Conservation (phyloP, 1,139 yeast species). For the Yamadazyma taylorii region DNA sequence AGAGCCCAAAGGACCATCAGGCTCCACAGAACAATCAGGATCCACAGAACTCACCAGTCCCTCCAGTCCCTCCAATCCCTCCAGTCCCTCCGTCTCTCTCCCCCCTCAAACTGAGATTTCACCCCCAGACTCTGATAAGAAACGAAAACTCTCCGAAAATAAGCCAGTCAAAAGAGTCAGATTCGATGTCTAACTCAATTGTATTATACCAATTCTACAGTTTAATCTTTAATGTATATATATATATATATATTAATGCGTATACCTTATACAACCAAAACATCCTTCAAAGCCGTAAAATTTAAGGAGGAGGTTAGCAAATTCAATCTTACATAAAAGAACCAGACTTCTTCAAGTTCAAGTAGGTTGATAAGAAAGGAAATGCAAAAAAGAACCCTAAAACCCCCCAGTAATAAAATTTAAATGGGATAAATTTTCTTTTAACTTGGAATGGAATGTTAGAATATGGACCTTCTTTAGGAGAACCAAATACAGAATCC, state of each 20-base stretch:
- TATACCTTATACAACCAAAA: slow-evolving; percentile 5
- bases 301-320: too few relatives aligned
- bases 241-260: slow-evolving; percentile 7
- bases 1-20: too few relatives aligned
- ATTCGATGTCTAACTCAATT: slow-evolving; percentile 24
- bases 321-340: slow-evolving; percentile 26
- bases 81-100: too few relatives aligned
- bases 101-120: background rate
- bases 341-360: slow-evolving; percentile 79
- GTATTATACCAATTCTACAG: too few relatives aligned
- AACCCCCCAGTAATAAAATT: slow-evolving; percentile 76
- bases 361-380: slow-evolving; percentile 68
- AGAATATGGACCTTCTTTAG: slow-evolving; percentile 82
- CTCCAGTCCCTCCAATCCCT: too few relatives aligned
- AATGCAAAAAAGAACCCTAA: slow-evolving; percentile 58
- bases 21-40: too few relatives aligned
- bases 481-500: slow-evolving; percentile 41
- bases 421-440: slow-evolving; percentile 81
- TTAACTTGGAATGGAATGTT: slow-evolving; percentile 94
- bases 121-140: background rate
- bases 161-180: slow-evolving; percentile 26
- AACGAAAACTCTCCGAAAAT: background rate
- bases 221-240: too few relatives aligned
- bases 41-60: too few relatives aligned
- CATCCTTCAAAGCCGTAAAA: too few relatives aligned